A percentile compares a stretch with the other conserved stretches of the same genome.
phyloP scores from a whole-genome alignment of 2,329 filamentous ascomycete species.

The Claviceps maximensis region DNA sequence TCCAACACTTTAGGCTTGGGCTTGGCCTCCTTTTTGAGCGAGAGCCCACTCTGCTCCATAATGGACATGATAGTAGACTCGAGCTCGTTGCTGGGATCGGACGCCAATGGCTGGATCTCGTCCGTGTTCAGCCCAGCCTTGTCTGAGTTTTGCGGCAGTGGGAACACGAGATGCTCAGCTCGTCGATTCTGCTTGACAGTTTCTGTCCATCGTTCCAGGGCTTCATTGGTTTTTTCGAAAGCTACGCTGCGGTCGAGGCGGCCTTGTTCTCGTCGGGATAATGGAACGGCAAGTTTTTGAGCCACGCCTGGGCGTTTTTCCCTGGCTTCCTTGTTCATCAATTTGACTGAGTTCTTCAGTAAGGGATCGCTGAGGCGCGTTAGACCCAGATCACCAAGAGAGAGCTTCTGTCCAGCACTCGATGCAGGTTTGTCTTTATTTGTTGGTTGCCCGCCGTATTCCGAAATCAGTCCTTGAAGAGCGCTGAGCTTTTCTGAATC shows the following conservation, averaged over 20 bases:
- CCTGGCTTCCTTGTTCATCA: constrained; percentile 52
- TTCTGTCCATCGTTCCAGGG: constrained; percentile 80
- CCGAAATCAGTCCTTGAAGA: constrained; percentile 55
- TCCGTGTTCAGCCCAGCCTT: constrained; percentile 45
- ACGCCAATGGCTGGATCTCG: constrained; percentile 51
- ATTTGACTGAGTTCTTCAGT: constrained; percentile 67
- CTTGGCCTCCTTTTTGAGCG: constrained; percentile 31
- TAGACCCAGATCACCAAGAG: constrained; percentile 60
- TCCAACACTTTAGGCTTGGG: constrained; percentile 49
- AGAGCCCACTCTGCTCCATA: constrained; percentile 75
- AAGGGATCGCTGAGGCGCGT: constrained; percentile 58
- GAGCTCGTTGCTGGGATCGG: constrained; percentile 61
- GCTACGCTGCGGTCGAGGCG: constrained; percentile 69
- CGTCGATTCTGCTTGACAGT: constrained; percentile 89
- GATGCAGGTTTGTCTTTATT: constrained; percentile 29
- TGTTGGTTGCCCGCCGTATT: constrained; percentile 51
- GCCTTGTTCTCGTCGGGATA: constrained; percentile 78
- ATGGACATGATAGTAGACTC: constrained; percentile 80
- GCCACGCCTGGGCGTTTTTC: constrained; percentile 28
- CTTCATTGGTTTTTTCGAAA: constrained; percentile 84
- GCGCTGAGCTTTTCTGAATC: constrained; percentile 48
- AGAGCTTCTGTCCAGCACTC: constrained; percentile 52
- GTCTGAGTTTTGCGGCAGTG: constrained; percentile 59
- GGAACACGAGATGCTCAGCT: constrained; percentile 83
- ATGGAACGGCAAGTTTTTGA: constrained; percentile 67